Base-by-base conservation (phyloP, 2,329 filamentous ascomycete species). In the Lachnellula suecica region DNA sequence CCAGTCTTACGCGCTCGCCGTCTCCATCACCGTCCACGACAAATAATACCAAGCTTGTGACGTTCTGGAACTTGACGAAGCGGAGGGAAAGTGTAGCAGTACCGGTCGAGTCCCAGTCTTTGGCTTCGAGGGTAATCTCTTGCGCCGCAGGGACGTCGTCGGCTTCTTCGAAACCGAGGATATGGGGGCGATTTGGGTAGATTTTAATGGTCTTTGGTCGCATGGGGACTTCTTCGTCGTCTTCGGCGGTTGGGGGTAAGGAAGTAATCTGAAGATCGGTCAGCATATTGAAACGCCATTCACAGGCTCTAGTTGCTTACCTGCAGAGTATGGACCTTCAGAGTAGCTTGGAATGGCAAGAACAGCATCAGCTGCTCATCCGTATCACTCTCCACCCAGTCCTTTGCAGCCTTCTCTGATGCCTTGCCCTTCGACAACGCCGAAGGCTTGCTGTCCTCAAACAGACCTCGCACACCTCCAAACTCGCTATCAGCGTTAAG, bases 41-140 rank as follows among this genome's bases (percentile, higher is more conserved):
- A 70, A 97, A 99, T 10, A 99, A 63, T 17, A 96, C 87, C 63
- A 99, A 68, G 56, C 86, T 94, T 54, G 84, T 88, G 49, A 97
- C 88, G 67, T 91, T 95, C 74, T 97, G 94, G 77, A 97, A 99
- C 75, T 97, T 97, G 72, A 99, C 94, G 66, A 93, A 97, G 13
- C 92, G 88, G 63, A 97, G 74, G 41, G 80, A 73, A 49, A 93
- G 74, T 63, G 79, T 88, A 13, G 84, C 87, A 8, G 89, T 93
- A 47, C 85, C 87, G 13, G 89, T 83, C 41, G 79, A 76, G 70
- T 91, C 89, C 93, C 94, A 99, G 66, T 96, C 90, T 47, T 81
- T 78, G 42, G 85, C 76, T 56, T 79, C 77, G 40, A 99, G 78
- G 63, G 86, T 86, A 54, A 97, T 83, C 47, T 79, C 80, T 72